phyloP scores from a whole-genome alignment of 2,329 filamentous ascomycete genomes.

The Onygenales sp. region DNA sequence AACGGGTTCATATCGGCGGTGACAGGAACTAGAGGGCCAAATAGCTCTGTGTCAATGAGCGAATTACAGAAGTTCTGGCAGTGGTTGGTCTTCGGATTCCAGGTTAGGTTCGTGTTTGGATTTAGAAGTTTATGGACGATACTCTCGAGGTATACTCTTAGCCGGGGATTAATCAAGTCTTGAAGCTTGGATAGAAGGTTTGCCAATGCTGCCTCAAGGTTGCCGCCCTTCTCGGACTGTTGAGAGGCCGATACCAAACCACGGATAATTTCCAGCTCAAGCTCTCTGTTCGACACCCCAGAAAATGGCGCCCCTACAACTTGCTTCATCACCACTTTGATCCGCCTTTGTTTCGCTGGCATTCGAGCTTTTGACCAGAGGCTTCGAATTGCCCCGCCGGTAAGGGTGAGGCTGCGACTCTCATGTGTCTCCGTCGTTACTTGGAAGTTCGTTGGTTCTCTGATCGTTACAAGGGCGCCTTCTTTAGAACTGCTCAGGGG shows the following conservation, averaged over 20 bases:
- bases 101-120: too few relatives aligned
- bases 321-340: slow-evolving; percentile 34
- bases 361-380: slow-evolving; percentile 8
- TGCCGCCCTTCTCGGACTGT: background rate
- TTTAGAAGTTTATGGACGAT: slow-evolving; percentile 11
- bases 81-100: too few relatives aligned
- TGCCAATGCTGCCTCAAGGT: slow-evolving; percentile 3
- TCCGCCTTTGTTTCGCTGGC: slow-evolving; percentile 18
- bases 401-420: background rate
- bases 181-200: slow-evolving; percentile 15
- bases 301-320: slow-evolving; percentile 30
- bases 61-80: too few relatives aligned
- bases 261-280: slow-evolving; percentile 20
- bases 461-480: too few relatives aligned
- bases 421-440: too few relatives aligned
- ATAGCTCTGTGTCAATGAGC: too few relatives aligned
- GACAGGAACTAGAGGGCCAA: too few relatives aligned
- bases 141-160: slow-evolving; percentile 23
- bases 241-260: slow-evolving; percentile 18
- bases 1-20: slow-evolving; percentile 7
- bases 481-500: too few relatives aligned
- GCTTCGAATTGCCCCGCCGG: background rate
- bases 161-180: slow-evolving; percentile 13
- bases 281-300: slow-evolving; percentile 15
- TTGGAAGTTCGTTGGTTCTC: too few relatives aligned